These are phyloP conservation scores for Penicillium rolfsii DNA, from an alignment of 2,329 filamentous ascomycete genomes.

Conservation along the genomic window DNA sequence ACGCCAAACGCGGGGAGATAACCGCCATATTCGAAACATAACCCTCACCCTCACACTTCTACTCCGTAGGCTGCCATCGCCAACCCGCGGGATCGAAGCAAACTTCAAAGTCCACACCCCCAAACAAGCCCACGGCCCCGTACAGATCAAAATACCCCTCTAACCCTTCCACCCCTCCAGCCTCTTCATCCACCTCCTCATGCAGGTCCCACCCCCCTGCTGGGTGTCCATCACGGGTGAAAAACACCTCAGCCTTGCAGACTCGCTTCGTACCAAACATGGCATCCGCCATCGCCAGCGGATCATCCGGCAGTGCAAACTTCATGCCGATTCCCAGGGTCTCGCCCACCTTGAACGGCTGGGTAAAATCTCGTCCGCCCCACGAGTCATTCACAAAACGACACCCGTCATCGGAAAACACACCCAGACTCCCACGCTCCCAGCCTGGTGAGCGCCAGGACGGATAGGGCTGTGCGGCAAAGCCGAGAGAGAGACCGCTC, in stretches of 20 bases:
- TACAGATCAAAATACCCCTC: conserved; percentile 69
- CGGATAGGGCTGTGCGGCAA: conserved; percentile 64
- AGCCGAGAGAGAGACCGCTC: conserved; percentile 62
- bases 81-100: conserved; percentile 55
- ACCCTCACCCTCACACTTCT: not conserved
- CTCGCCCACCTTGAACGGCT: conserved; percentile 56
- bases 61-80: conserved; percentile 43
- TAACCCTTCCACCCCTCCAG: conserved; percentile 66
- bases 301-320: conserved; percentile 48
- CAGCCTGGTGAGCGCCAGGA: conserved; percentile 65
- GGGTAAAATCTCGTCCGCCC: conserved; percentile 62
- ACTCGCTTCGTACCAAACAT: conserved; percentile 15
- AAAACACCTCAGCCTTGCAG: conserved; percentile 58
- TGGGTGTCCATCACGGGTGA: conserved; percentile 60
- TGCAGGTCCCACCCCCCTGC: conserved; percentile 62
- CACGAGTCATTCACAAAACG: conserved; percentile 65
- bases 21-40: not conserved
- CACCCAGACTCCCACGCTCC: conserved; percentile 63
- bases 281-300: conserved; percentile 36
- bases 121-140: conserved; percentile 63
- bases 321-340: conserved; percentile 63
- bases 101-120: conserved; percentile 63
- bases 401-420: conserved; percentile 66
- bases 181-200: conserved; percentile 59
- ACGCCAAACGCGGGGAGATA: not conserved